Evolutionary conservation across 208 protist genomes (phyloP), one percentile per base, ranked within the genome.

Genomic region (Angomonas desouzai): DNA sequence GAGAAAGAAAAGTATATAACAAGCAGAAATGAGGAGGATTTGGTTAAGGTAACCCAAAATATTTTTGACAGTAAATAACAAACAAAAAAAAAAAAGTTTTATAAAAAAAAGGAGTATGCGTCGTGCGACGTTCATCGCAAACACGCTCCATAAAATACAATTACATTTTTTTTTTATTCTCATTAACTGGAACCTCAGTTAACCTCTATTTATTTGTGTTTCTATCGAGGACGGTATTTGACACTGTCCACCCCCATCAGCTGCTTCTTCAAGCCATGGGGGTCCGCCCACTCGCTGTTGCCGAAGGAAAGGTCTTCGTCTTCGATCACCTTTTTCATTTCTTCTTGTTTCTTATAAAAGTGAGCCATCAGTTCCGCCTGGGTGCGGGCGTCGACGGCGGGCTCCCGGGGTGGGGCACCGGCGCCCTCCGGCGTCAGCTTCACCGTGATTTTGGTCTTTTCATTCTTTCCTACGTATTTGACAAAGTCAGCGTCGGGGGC

Each of bases 391-490:
- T 94, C 87, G 2, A 97, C 65, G 9, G 61, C 83, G 9, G 92
- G 82, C 64, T 98, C 94, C 0, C 91, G 76, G 9, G 90, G 80
- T 18, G 94, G 94, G 9, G 92, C 72, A 38, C 70, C 66, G 3
- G 70, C 73, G 30, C 89, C 89, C 25, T 91, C 77, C 2, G 77
- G 53, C 16, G 77, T 75, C 30, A 97, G 65, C 74, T 97, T 97
- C 64, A 94, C 89, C 43, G 90, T 93, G 48, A 97, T 85, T 68
- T 94, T 96, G 20, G 90, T 97, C 72, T 97, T 96, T 23, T 97
- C 93, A 68, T 97, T 97, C 62, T 89, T 95, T 22, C 92, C 92
- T 45, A 92, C 66, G 47, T 95, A 96, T 64, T 94, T 94, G 60
- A 70, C 58, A 16, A 96, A 78, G 49, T 92, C 81, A 2, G 78